These are phyloP conservation scores for Hanseniaspora uvarum DNA, from an alignment of 1,139 yeast species.

Conservation along the genomic window DNA sequence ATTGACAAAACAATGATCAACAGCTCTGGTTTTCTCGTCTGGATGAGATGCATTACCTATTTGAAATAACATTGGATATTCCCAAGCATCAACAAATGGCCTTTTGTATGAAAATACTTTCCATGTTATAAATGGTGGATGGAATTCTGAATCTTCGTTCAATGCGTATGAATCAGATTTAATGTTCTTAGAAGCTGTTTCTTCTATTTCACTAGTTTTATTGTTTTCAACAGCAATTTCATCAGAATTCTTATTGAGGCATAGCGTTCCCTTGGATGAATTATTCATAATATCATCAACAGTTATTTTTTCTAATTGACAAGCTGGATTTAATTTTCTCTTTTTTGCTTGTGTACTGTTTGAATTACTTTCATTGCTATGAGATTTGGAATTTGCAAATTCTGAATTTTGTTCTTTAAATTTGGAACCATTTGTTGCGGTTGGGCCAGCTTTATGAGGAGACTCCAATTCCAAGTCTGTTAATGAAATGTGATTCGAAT, in stretches of 20 bases:
- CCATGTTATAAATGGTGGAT: slow-evolving; percentile 19
- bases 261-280: not conserved
- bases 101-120: slow-evolving; percentile 39
- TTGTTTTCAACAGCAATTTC: not conserved
- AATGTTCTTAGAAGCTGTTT: slow-evolving; percentile 6
- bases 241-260: slow-evolving; percentile 1
- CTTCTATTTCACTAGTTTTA: not conserved
- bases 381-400: not conserved
- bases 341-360: not conserved
- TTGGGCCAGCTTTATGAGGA: not conserved
- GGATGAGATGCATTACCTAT: slow-evolving; percentile 32
- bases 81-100: slow-evolving; percentile 46
- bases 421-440: not conserved
- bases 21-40: slow-evolving; percentile 11
- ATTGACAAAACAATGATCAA: slow-evolving; percentile 14
- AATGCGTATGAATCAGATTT: not conserved
- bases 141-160: slow-evolving; percentile 12
- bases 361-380: not conserved
- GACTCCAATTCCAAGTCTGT: not conserved
- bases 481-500: slow-evolving; percentile 32
- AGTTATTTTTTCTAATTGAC: slow-evolving; percentile 5
- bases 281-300: not conserved
- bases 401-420: not conserved
- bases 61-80: slow-evolving; percentile 49
- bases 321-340: slow-evolving; percentile 10